phyloP scores from a whole-genome alignment of 1,284 basidiomycete genomes.

The Xerocomus subilludens region DNA sequence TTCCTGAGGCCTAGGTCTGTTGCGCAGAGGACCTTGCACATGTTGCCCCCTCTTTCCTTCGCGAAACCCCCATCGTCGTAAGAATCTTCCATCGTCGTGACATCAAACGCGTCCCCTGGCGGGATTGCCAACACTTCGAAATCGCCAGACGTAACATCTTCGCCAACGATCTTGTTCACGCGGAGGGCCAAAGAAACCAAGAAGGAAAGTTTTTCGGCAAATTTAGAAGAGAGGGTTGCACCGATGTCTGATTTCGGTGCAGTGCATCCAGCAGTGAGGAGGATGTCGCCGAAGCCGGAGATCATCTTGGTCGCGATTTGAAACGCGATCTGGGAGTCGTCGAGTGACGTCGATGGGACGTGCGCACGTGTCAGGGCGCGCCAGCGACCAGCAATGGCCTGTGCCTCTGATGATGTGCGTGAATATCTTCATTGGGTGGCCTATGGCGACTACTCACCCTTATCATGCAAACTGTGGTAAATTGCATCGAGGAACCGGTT shows the following conservation, averaged over 20 bases:
- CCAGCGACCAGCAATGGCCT: slow-evolving; percentile 52
- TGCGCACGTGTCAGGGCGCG: slow-evolving; percentile 50
- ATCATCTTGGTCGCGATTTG: slow-evolving; percentile 42
- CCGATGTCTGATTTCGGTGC: slow-evolving; percentile 37
- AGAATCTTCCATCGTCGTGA: slow-evolving; percentile 49
- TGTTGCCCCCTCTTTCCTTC: slow-evolving; percentile 10
- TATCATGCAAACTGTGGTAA: slow-evolving; percentile 44
- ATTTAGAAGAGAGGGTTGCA: slow-evolving; percentile 42
- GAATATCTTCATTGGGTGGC: background rate
- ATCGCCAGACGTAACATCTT: slow-evolving; percentile 52
- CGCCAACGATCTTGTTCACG: slow-evolving; percentile 51
- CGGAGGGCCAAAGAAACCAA: slow-evolving; percentile 45
- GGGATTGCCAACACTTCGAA: slow-evolving; percentile 49
- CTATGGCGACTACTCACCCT: slow-evolving; percentile 32
- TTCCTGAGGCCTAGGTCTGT: slow-evolving; percentile 52
- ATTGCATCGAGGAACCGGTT: slow-evolving; percentile 46
- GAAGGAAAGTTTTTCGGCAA: slow-evolving; percentile 48
- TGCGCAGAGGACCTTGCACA: slow-evolving; percentile 48
- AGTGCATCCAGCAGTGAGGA: slow-evolving; percentile 47
- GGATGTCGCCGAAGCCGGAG: slow-evolving; percentile 47
- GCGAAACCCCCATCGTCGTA: slow-evolving; percentile 45
- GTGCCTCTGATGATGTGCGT: slow-evolving; percentile 44
- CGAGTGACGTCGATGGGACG: slow-evolving; percentile 39
- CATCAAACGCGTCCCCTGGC: slow-evolving; percentile 46
- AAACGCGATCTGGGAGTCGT: slow-evolving; percentile 42